Conservation (phyloP, 306 rosid genomes). For the Castanea sativa region DNA sequence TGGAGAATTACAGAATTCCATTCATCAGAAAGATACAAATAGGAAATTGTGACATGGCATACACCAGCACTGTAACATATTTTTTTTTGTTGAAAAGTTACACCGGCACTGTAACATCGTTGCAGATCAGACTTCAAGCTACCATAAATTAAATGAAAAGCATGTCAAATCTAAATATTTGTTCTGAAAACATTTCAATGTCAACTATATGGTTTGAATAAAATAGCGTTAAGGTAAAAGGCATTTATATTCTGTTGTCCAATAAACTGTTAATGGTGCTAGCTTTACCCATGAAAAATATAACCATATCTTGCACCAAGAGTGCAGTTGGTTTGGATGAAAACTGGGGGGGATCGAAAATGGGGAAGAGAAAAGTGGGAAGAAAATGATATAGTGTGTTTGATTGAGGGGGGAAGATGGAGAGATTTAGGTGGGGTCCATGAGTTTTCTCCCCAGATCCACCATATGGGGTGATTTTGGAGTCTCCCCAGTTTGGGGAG, state of each 20-base stretch:
- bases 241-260: not conserved
- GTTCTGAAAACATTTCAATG: not conserved
- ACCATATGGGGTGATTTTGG: too few relatives aligned
- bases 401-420: too few relatives aligned
- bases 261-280: not conserved
- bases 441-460: too few relatives aligned
- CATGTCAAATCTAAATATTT: not conserved
- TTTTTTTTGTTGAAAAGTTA: not conserved
- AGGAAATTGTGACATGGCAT: not conserved
- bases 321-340: too few relatives aligned
- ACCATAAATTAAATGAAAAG: not conserved
- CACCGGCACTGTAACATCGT: not conserved
- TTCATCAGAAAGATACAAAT: constrained; percentile 25
- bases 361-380: too few relatives aligned
- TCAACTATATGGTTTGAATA: not conserved
- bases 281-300: not conserved
- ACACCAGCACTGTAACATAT: not conserved
- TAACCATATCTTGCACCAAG: not conserved
- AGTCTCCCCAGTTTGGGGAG: too few relatives aligned
- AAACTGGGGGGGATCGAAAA: too few relatives aligned
- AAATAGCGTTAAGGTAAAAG: not conserved
- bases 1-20: constrained; percentile 35
- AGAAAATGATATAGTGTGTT: too few relatives aligned
- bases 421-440: too few relatives aligned
- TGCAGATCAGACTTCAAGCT: not conserved